These are phyloP conservation scores for Daedaleopsis nitida DNA, from an alignment of 768 basidiomycete genomes.

Conservation along the genomic window DNA sequence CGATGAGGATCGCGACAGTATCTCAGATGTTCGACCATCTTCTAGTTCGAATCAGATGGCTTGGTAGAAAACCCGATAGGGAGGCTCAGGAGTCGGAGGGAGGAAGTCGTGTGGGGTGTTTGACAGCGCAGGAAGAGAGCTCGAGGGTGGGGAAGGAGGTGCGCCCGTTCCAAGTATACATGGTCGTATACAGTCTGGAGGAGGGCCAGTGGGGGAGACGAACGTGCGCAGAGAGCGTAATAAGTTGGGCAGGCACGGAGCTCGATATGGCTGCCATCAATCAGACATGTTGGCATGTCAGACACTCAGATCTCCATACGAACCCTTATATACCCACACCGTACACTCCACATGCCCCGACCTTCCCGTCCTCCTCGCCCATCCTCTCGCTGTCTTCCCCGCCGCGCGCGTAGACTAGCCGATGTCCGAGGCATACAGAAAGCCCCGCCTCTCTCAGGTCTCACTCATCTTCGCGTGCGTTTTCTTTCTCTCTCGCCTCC, in stretches of 20 bases:
- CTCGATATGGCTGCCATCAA: constrained; percentile 17
- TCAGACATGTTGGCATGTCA: constrained; percentile 10
- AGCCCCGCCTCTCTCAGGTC: constrained; percentile 48
- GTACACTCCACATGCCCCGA: neutral
- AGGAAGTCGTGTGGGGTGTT: neutral
- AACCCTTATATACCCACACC: constrained; percentile 13
- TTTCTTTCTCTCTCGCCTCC: neutral
- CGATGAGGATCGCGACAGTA: too few relatives aligned
- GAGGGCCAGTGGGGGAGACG: constrained; percentile 3
- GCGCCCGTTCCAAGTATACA: too few relatives aligned
- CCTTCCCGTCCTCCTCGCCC: constrained; percentile 7
- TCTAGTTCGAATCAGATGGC: neutral
- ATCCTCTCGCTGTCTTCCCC: neutral
- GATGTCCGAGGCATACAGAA: constrained; percentile 12
- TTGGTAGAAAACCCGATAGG: neutral
- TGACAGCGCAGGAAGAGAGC: neutral
- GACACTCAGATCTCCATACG: neutral
- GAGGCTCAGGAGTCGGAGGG: neutral
- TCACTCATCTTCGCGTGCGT: constrained; percentile 86
- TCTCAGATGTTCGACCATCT: too few relatives aligned
- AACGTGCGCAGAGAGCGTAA: constrained; percentile 18
- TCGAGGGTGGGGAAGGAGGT: too few relatives aligned
- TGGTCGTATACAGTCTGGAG: neutral
- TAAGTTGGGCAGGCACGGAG: constrained; percentile 4
- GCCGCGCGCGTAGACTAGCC: constrained; percentile 12